These are phyloP conservation scores for Hibiscus syriacus DNA, from an alignment of 345 rosid genomes.

Conservation along the genomic window DNA sequence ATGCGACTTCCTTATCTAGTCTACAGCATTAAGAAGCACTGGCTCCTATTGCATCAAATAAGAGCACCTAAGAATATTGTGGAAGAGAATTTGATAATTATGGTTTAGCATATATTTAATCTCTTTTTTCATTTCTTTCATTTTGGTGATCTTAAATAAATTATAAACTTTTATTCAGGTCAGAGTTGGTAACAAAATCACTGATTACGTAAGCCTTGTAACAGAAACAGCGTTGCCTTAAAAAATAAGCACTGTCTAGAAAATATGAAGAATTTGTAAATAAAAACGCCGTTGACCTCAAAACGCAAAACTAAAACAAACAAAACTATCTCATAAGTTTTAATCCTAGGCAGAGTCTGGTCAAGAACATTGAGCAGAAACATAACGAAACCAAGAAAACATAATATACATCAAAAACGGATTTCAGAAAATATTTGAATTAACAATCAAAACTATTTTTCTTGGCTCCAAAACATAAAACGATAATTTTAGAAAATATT, in stretches of 20 bases:
- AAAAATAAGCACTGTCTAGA: not conserved
- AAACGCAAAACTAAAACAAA: not conserved
- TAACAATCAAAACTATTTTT: too few relatives aligned
- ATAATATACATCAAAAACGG: not conserved
- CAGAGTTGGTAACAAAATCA: not conserved
- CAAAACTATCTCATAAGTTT: not conserved
- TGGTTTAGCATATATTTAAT: not conserved
- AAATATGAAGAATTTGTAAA: not conserved
- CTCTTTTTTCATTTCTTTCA: not conserved
- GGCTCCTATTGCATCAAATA: constrained; percentile 6
- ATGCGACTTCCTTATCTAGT: not conserved
- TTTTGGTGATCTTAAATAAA: not conserved
- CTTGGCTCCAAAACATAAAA: too few relatives aligned
- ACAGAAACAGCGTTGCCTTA: not conserved
- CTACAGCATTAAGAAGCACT: not conserved
- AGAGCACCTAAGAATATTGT: constrained; percentile 7
- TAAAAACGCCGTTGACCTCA: not conserved
- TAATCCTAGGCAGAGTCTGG: not conserved
- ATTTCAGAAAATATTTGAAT: too few relatives aligned
- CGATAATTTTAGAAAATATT: too few relatives aligned
- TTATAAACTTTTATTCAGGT: not conserved
- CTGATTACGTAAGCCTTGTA: not conserved
- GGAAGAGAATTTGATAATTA: not conserved
- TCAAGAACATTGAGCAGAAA: not conserved
- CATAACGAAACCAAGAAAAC: not conserved